phyloP scores from a whole-genome alignment of 176 grass and related monocot species.

The Lolium perenne region DNA sequence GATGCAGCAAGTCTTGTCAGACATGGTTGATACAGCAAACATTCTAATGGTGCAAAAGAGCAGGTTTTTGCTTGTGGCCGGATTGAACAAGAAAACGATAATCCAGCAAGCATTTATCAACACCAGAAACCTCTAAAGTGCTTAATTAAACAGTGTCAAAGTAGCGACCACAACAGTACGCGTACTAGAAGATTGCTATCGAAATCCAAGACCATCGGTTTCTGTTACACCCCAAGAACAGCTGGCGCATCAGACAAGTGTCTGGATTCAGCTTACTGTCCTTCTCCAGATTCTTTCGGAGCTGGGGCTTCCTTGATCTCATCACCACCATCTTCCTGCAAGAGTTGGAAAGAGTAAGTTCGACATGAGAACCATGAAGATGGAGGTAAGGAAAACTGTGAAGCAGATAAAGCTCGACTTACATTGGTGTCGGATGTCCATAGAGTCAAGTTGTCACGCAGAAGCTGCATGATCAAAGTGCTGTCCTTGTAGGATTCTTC shows the following conservation, averaged over 20 bases:
- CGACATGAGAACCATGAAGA: conserved; percentile 18
- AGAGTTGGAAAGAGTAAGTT: not conserved
- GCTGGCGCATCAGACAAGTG: conserved; percentile 30
- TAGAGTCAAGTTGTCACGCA: conserved; percentile 89
- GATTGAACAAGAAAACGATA: conserved; percentile 44
- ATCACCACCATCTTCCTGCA: conserved; percentile 66
- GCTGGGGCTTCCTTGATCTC: conserved; percentile 78
- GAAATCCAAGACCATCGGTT: conserved; percentile 35
- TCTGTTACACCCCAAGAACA: conserved; percentile 32
- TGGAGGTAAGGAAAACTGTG: not conserved
- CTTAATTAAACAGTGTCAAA: conserved; percentile 45
- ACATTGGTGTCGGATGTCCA: conserved; percentile 91
- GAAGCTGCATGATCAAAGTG: conserved; percentile 92
- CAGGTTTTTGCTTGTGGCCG: too few relatives aligned
- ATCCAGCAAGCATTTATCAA: conserved; percentile 61
- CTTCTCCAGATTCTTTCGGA: conserved; percentile 59
- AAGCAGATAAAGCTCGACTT: not conserved
- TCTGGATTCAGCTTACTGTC: conserved; percentile 44
- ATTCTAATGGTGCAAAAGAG: too few relatives aligned
- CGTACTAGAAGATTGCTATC: conserved; percentile 39
- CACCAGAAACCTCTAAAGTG: conserved; percentile 40
- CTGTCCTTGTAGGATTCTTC: conserved; percentile 98
- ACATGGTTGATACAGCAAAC: too few relatives aligned
- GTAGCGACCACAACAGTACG: not conserved
- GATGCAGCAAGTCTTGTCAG: too few relatives aligned